A percentile compares a stretch with the other conserved stretches of the same genome.
These are phyloP conservation scores for Rosa multiflora DNA, from an alignment of 306 rosid genomes.

Conservation along the genomic window DNA sequence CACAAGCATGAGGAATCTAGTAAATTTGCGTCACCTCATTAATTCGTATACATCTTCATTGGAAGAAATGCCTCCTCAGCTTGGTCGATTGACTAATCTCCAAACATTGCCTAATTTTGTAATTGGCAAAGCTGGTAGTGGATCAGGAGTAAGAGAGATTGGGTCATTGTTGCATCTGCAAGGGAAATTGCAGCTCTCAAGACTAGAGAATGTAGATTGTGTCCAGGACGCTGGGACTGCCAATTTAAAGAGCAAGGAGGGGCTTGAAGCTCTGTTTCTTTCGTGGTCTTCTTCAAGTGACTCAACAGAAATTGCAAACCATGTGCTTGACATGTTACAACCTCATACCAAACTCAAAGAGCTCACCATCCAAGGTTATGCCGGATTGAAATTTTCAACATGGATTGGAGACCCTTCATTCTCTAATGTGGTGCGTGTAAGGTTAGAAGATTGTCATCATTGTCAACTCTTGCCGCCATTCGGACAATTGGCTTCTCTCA, in stretches of 20 bases:
- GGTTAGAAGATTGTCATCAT: not conserved
- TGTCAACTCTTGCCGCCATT: not conserved
- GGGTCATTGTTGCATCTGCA: not conserved
- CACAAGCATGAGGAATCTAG: not conserved
- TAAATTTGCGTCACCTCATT: not conserved
- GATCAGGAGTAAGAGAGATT: not conserved
- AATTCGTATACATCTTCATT: not conserved
- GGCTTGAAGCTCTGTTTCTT: not conserved
- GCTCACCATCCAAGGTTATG: not conserved
- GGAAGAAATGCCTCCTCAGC: not conserved
- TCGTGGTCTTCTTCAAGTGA: not conserved
- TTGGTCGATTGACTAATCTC: not conserved
- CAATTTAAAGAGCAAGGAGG: not conserved
- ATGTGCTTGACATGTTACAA: not conserved
- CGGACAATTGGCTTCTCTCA: not conserved
- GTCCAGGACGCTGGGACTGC: not conserved
- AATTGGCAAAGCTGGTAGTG: conserved; percentile 7
- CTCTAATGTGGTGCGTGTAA: not conserved
- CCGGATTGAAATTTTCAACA: not conserved
- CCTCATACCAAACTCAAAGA: not conserved
- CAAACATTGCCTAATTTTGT: not conserved
- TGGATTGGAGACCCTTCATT: not conserved
- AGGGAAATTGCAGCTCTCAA: not conserved
- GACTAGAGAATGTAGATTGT: not conserved
- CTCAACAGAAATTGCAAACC: not conserved